Percentiles rank a stretch among this genome's conserved stretches.
Evolutionary conservation across 2,329 filamentous ascomycete genomes (phyloP).

Genomic region (Hawksworthiomyces lignivorus): DNA sequence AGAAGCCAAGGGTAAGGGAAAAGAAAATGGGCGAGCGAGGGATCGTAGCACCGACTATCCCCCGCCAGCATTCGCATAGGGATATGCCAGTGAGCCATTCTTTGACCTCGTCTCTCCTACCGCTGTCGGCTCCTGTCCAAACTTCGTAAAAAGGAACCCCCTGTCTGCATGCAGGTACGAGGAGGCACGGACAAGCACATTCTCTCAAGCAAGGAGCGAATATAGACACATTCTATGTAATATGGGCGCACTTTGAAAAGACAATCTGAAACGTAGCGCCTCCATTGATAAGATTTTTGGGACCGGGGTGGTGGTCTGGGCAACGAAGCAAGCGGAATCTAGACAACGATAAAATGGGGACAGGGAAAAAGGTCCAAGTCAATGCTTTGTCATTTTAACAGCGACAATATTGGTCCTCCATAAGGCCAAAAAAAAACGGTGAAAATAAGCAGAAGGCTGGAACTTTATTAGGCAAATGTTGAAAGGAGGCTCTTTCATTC

Average conservation of each 20-base stretch:
- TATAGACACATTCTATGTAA: neutral
- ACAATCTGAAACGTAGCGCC: slow-evolving; percentile 5
- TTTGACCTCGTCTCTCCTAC: no score
- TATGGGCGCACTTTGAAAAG: neutral
- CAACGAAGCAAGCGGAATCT: slow-evolving; percentile 2
- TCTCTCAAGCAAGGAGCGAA: no score
- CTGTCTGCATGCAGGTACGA: slow-evolving; percentile 9
- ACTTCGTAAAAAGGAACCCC: no score
- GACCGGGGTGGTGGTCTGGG: neutral
- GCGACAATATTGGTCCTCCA: no score
- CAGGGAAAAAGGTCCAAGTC: neutral
- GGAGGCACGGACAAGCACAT: slow-evolving; percentile 1
- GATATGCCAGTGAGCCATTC: no score
- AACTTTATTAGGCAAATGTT: neutral
- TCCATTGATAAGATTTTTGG: slow-evolving; percentile 4
- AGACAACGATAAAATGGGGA: slow-evolving; percentile 1
- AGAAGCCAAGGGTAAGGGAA: no score
- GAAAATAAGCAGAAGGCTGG: neutral
- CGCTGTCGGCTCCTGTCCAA: no score
- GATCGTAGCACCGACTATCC: no score
- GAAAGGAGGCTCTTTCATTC: neutral
- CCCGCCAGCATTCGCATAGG: no score
- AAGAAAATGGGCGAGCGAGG: no score
- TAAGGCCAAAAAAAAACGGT: no score
- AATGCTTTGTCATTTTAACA: no score